Evolutionary conservation across 1,284 basidiomycete genomes (phyloP).

Genomic region (Meripilus lineatus): DNA sequence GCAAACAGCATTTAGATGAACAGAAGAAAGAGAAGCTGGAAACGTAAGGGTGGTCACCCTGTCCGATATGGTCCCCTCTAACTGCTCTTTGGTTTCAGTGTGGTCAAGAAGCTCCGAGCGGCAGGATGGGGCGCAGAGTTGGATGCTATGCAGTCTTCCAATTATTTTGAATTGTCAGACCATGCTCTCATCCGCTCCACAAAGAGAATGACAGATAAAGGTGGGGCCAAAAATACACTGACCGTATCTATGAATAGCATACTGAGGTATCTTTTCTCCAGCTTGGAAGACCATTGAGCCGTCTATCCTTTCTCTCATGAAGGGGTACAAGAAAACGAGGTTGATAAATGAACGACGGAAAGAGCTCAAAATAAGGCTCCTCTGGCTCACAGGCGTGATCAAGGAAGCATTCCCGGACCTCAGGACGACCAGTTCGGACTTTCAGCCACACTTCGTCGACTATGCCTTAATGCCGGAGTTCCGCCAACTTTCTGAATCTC

Average conservation of each 20-base stretch:
- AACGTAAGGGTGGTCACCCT: background rate
- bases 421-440: slow-evolving; percentile 1
- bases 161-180: slow-evolving; percentile 1
- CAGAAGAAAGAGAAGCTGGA: slow-evolving; percentile 5
- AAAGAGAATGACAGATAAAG: slow-evolving; percentile 6
- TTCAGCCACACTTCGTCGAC: slow-evolving; percentile 3
- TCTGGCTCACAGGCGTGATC: background rate
- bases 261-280: background rate
- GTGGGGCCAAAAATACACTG: background rate
- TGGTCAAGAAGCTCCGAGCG: background rate
- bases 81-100: slow-evolving; percentile 2
- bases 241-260: background rate
- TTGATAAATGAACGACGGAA: background rate
- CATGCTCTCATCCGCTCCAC: slow-evolving; percentile 1
- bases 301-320: background rate
- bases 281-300: slow-evolving; percentile 2
- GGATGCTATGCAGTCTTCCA: slow-evolving; percentile 1
- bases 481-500: slow-evolving; percentile 1
- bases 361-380: background rate
- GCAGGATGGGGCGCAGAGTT: slow-evolving; percentile 6
- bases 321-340: slow-evolving; percentile 1
- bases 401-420: background rate
- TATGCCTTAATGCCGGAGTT: slow-evolving; percentile 5
- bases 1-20: background rate
- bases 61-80: background rate